Evolutionary conservation across 1,284 basidiomycete genomes (phyloP).

Genomic region (Fereydounia khargensis): DNA sequence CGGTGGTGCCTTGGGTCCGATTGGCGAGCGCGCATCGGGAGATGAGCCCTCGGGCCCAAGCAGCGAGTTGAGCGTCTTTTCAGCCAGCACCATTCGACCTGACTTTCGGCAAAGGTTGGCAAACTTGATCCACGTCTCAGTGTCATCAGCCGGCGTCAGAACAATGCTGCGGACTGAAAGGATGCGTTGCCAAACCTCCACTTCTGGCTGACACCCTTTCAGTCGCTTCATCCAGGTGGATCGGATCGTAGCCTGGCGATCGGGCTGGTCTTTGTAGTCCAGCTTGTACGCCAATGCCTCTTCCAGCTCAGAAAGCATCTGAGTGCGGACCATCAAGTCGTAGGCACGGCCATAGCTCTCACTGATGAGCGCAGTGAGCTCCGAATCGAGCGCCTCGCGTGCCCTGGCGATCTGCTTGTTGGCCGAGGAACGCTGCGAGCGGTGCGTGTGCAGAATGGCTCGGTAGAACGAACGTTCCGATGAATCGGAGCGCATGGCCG

Average conservation of each 20-base stretch:
- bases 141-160: conserved; percentile 88
- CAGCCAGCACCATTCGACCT: conserved; percentile 81
- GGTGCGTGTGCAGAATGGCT: conserved; percentile 90
- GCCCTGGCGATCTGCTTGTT: conserved; percentile 87
- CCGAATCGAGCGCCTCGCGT: conserved; percentile 88
- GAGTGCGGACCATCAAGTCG: conserved; percentile 90
- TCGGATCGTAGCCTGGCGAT: conserved; percentile 63
- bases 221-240: conserved; percentile 63
- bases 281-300: conserved; percentile 94
- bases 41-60: conserved; percentile 48
- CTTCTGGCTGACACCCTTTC: conserved; percentile 94
- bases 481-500: conserved; percentile 88
- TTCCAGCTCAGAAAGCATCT: conserved; percentile 97
- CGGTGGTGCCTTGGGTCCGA: conserved; percentile 67
- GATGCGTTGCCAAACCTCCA: conserved; percentile 98
- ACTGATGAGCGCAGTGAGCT: conserved; percentile 86
- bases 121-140: conserved; percentile 95
- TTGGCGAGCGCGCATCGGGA: conserved; percentile 28
- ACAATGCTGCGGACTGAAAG: conserved; percentile 94
- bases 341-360: conserved; percentile 96
- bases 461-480: conserved; percentile 94
- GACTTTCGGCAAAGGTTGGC: conserved; percentile 83
- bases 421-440: conserved; percentile 91
- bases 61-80: conserved; percentile 83
- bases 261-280: conserved; percentile 70